Conservation (phyloP, 2,329 filamentous ascomycete genomes). For the Xylaria sp. region DNA sequence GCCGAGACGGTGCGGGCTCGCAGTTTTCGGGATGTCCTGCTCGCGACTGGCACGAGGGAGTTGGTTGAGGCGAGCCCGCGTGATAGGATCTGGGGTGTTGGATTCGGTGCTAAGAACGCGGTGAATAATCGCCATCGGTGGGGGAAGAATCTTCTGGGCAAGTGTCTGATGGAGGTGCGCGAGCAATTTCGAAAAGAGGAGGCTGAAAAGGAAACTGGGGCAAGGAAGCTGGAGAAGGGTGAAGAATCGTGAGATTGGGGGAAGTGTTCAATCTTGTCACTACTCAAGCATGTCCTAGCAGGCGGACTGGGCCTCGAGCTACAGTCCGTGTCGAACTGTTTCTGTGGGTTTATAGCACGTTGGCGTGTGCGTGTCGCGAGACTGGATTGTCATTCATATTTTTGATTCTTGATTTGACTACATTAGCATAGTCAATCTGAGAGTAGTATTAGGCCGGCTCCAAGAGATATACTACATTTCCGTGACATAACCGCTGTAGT, state of each 20-base stretch:
- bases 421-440: constrained; percentile 24
- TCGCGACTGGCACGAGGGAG: constrained; percentile 69
- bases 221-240: constrained; percentile 1
- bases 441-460: constrained; percentile 16
- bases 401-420: constrained; percentile 7
- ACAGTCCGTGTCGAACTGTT: not conserved
- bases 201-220: constrained; percentile 40
- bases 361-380: not conserved
- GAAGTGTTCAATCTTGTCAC: no score
- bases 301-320: not conserved
- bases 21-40: constrained; percentile 59
- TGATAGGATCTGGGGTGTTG: constrained; percentile 75
- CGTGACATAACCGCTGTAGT: constrained; percentile 35
- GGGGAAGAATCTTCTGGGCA: constrained; percentile 74
- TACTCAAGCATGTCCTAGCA: no score
- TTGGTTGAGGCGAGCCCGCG: constrained; percentile 71
- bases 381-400: not conserved
- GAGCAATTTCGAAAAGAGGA: constrained; percentile 58
- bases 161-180: constrained; percentile 70
- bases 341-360: not conserved
- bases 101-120: constrained; percentile 65
- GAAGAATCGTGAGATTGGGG: not conserved
- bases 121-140: constrained; percentile 60
- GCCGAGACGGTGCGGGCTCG: constrained; percentile 49
- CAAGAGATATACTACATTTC: constrained; percentile 34